Evolutionary conservation across 1,139 yeast genomes (phyloP), one percentile per base, ranked within the genome.

Genomic region (Geotrichum carabidarum): DNA sequence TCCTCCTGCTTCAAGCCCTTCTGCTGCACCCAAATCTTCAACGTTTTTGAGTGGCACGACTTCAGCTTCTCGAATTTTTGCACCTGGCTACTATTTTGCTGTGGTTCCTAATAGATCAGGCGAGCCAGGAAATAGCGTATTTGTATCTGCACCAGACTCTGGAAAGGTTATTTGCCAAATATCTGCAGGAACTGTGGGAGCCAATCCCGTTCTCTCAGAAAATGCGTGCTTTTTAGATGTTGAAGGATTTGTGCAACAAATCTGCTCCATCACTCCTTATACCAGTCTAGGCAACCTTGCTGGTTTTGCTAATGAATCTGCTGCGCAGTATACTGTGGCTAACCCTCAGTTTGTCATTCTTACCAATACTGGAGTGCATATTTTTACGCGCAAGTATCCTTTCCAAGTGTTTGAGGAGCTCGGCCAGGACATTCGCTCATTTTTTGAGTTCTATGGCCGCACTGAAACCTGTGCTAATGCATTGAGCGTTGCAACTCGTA

Each of bases 391-490:
- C 62, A 80, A 89, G 66, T 84, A 90, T 2, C 91, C 96, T 1
- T 91, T 85, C 66, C 80, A 85, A 66, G 78, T 88, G 2, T 78
- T 91, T 61, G 84, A 83, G 65, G 78, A 84, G 8, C 75, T 87
- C 50, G 78, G 82, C 38, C 87, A 84, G 55, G 87, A 83, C 57
- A 75, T 79, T 53, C 63, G 75, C 36, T 74, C 79, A 34, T 81
- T 82, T 61, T 75, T 78, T 8, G 69, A 73, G 36, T 76, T 80
- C 49, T 83, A 82, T 62, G 88, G 89, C 18, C 71, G 80, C 27
- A 74, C 80, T 22, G 98, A 93, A 70, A 83, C 95, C 1, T 91
- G 97, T 65, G 85, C 95, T 0, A 84, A 93, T 7, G 86, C 96
- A 14, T 75, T 93, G 55, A 86, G 86, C 62, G 81, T 89, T 56